Percentiles rank a stretch among this genome's conserved stretches.
These are phyloP conservation scores for Pseudisothecium myosuroides DNA, from an alignment of 225 moss, liverwort and hornwort species.

Conservation along the genomic window DNA sequence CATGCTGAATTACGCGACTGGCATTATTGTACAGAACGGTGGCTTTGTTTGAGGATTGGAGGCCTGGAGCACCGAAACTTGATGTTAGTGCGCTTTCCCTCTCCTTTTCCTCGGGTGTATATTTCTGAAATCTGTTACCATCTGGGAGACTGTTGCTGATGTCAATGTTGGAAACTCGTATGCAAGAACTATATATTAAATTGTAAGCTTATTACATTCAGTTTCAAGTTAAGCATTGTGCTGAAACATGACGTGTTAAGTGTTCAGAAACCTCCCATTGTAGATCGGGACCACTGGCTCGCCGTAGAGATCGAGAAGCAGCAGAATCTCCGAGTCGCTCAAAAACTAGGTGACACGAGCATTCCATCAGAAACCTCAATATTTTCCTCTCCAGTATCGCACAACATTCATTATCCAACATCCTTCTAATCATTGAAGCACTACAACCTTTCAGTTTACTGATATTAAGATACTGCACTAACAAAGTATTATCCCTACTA, in stretches of 20 bases:
- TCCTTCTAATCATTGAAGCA: neutral
- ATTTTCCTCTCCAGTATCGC: neutral
- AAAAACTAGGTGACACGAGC: conserved; percentile 12
- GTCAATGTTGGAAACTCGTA: neutral
- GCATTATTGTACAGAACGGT: conserved; percentile 5
- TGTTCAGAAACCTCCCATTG: conserved; percentile 19
- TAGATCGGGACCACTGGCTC: neutral
- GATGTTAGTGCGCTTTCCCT: neutral
- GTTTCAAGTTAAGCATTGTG: neutral
- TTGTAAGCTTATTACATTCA: neutral
- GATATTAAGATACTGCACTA: neutral
- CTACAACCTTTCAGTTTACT: neutral
- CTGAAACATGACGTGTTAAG: conserved; percentile 17
- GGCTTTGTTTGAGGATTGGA: conserved; percentile 29
- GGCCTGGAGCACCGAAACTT: conserved; percentile 14
- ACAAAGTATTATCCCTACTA: neutral
- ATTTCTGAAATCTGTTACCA: neutral
- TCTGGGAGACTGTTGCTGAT: neutral
- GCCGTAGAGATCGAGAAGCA: conserved; percentile 13
- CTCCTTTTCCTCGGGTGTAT: neutral
- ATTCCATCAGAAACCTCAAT: neutral
- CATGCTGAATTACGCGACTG: conserved; percentile 1
- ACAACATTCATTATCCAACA: neutral
- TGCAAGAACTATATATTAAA: neutral
- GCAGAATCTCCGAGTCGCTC: conserved; percentile 4